These are phyloP conservation scores for Effrenium voratum DNA, from an alignment of 73 alveolate genomes.

Conservation along the genomic window DNA sequence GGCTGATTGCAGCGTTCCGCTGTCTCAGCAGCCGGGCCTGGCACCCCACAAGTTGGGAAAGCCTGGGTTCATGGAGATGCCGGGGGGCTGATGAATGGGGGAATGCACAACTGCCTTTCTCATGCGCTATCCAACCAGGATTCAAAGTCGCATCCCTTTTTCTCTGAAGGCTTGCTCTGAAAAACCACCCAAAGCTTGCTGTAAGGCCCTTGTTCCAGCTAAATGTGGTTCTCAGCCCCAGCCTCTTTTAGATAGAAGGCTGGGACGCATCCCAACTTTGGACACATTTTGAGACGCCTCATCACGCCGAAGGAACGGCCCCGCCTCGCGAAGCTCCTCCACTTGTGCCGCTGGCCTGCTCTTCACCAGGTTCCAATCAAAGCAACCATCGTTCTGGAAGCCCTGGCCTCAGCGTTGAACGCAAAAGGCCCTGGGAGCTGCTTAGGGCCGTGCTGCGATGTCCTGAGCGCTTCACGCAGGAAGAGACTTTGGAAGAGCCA, in stretches of 20 bases:
- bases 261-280: too few relatives aligned
- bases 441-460: neutral
- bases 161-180: too few relatives aligned
- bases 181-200: too few relatives aligned
- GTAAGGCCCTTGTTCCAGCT: too few relatives aligned
- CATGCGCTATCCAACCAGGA: too few relatives aligned
- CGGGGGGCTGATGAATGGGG: too few relatives aligned
- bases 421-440: neutral
- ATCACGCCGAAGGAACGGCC: neutral
- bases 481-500: slow-evolving; percentile 96
- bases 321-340: slow-evolving; percentile 54
- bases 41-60: neutral
- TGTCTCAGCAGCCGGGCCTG: slow-evolving; percentile 22
- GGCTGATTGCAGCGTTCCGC: neutral
- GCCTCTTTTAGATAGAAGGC: too few relatives aligned
- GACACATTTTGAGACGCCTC: too few relatives aligned
- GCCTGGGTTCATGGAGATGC: too few relatives aligned
- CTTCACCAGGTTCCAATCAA: slow-evolving; percentile 57
- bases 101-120: too few relatives aligned
- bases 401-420: slow-evolving; percentile 28
- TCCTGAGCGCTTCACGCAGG: slow-evolving; percentile 94
- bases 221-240: too few relatives aligned
- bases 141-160: too few relatives aligned
- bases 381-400: slow-evolving; percentile 74
- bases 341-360: slow-evolving; percentile 2